Conservation (phyloP, 371 early-diverging fungal species). For the Phascolomyces articulosus region DNA sequence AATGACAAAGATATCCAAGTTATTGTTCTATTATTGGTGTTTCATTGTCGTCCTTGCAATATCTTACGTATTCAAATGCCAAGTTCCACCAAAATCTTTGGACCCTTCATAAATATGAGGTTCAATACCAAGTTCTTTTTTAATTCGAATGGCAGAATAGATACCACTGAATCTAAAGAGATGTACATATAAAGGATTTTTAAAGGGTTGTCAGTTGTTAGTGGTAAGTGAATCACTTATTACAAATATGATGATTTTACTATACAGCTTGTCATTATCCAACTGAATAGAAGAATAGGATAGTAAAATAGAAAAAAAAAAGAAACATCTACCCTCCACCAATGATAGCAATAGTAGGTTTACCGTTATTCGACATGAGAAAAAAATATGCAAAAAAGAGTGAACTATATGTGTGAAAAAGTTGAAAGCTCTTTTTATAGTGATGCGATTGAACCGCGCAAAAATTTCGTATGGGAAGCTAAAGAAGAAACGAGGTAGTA, state of each 20-base stretch:
- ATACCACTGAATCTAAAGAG: not conserved
- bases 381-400: not conserved
- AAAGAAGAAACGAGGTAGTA: no score
- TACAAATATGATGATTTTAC: no score
- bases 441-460: no score
- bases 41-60: no score
- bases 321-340: conserved; percentile 3
- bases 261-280: no score
- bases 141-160: conserved; percentile 56
- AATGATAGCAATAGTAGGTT: conserved; percentile 1
- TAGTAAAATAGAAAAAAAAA: no score
- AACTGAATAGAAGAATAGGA: no score
- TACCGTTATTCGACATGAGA: not conserved
- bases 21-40: no score
- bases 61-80: conserved; percentile 58
- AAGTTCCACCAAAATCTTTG: conserved; percentile 63
- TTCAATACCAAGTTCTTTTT: conserved; percentile 48
- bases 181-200: not conserved
- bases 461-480: no score
- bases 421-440: no score
- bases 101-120: conserved; percentile 56
- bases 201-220: not conserved
- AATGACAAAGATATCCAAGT: no score
- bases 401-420: not conserved
- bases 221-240: no score